These are phyloP conservation scores for Ambrosiella xylebori DNA, from an alignment of 2,329 filamentous ascomycete species.

Conservation along the genomic window DNA sequence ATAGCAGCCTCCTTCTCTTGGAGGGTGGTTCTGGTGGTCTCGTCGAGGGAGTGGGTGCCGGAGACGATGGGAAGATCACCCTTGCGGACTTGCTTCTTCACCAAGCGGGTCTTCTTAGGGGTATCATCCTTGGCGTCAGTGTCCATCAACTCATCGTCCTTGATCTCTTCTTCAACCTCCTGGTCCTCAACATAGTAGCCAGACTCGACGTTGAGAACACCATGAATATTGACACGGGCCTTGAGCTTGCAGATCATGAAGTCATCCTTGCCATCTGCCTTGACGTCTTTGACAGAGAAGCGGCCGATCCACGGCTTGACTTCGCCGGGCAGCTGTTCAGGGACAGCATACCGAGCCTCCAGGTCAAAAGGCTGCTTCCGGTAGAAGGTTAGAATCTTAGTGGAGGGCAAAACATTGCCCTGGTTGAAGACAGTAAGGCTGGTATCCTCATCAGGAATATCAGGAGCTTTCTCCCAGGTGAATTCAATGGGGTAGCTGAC, in stretches of 20 bases:
- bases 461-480: slow-evolving; percentile 93
- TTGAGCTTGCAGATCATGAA: slow-evolving; percentile 99
- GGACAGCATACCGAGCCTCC: slow-evolving; percentile 82
- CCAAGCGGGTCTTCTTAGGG: slow-evolving; percentile 72
- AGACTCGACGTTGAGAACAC: slow-evolving; percentile 87
- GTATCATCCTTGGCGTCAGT: slow-evolving; percentile 48
- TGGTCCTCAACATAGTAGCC: slow-evolving; percentile 97
- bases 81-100: slow-evolving; percentile 99
- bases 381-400: slow-evolving; percentile 98
- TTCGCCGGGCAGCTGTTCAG: slow-evolving; percentile 75
- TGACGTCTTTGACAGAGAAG: slow-evolving; percentile 95
- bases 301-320: slow-evolving; percentile 87
- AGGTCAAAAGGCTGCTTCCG: slow-evolving; percentile 94
- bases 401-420: slow-evolving; percentile 91
- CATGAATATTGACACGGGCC: slow-evolving; percentile 89
- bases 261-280: slow-evolving; percentile 81
- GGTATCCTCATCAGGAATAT: slow-evolving; percentile 97
- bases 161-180: slow-evolving; percentile 86
- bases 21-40: slow-evolving; percentile 44
- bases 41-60: slow-evolving; percentile 66
- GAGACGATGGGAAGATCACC: slow-evolving; percentile 79
- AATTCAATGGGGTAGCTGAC: slow-evolving; percentile 98
- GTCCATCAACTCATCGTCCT: slow-evolving; percentile 39
- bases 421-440: slow-evolving; percentile 94
- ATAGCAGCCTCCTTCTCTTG: slow-evolving; percentile 74